Evolutionary conservation across 331 rosid species (phyloP), one percentile per base, ranked within the genome.

Genomic region (Malus hybrid): DNA sequence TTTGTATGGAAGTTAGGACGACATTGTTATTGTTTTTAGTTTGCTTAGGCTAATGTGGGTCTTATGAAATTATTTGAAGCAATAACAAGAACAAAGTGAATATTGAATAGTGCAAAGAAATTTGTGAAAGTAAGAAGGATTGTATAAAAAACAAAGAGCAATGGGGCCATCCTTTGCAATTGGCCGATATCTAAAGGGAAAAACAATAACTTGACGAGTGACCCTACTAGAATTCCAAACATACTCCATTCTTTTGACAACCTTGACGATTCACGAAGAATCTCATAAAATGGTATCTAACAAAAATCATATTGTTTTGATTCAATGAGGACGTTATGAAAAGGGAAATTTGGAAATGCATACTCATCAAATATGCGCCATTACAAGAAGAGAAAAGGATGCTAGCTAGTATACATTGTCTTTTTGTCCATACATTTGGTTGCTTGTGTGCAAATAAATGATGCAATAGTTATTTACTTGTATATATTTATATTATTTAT

Each of bases 21-120:
- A 33, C 82, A 73, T 57, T 80, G 79, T 59, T 72, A 73, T 56
- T 80, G 79, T 59, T 72, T 76, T 19, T 81, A 50, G 79, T 75
- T 80, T 77, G 83, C 80, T 78, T 89, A 76, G 65, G 71, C 80
- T 79, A 88, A 81, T 64, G 91, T 88, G 93, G 94, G 90, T 79
- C 86, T 80, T 80, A 32, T 71, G 83, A 76, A 87, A 92, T 90
- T 83, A 90, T 88, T 83, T 81, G 72, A 74, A 85, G 90, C 84
- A 79, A 80, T 27, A 74, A 81, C 83, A 54, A 67, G 64, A 66
- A 77, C 74, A 69, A 83, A 73, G 79, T 73, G 81, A 74, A 68
- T 55, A 75, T 79, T 81, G 80, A 84, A 86, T 83, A 84, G 82
- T 82, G 83, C 83, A 81, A 84, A 81, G 83, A 74, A 83, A 84